Evolutionary conservation across 192 early-diverging fungal species (phyloP).

Genomic region (Cetraspora pellucida): DNA sequence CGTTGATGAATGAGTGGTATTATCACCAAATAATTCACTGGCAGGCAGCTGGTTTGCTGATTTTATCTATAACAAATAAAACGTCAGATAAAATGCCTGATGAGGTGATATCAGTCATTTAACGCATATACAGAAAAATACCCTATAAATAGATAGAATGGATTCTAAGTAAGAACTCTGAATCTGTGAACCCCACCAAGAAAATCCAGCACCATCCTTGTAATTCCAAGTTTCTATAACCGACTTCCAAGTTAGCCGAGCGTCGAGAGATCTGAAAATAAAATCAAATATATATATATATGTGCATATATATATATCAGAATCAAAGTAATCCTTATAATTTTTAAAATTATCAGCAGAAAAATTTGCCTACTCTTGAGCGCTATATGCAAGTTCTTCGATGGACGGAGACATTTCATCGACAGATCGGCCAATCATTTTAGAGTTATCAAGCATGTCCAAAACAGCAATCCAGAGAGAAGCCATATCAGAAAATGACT

Average conservation of each 20-base stretch:
- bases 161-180: neutral
- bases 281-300: too few species aligned
- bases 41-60: neutral
- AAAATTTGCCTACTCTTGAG: neutral
- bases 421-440: neutral
- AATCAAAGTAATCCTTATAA: too few species aligned
- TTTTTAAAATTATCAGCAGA: neutral
- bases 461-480: neutral
- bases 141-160: neutral
- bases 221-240: constrained; percentile 9
- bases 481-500: neutral
- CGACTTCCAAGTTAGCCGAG: neutral
- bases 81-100: too few species aligned
- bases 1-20: neutral
- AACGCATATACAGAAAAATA: too few species aligned
- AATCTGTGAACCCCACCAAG: neutral
- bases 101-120: too few species aligned
- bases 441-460: neutral
- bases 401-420: neutral
- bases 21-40: constrained; percentile 7
- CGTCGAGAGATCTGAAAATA: neutral
- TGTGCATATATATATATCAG: too few species aligned
- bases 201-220: neutral
- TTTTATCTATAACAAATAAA: neutral
- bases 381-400: constrained; percentile 7